Conservation (phyloP, 1,284 basidiomycete species). For the Takashimella tepidaria region DNA sequence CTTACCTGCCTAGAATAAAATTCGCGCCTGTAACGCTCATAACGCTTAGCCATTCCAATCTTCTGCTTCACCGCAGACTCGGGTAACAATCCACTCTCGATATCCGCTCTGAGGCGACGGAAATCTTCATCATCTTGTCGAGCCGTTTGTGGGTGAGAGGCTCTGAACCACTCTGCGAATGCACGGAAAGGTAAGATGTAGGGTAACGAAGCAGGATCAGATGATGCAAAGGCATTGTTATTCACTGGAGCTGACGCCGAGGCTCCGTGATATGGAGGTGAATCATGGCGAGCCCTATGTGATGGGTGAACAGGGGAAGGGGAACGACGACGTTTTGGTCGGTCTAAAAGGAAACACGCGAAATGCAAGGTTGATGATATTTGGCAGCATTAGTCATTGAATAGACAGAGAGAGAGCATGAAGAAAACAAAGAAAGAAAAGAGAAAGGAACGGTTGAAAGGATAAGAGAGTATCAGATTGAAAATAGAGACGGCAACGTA, state of each 20-base stretch:
- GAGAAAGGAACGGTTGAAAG: too few relatives aligned
- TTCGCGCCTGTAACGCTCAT: conserved; percentile 88
- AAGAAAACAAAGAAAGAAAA: too few relatives aligned
- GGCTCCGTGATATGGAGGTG: conserved; percentile 11
- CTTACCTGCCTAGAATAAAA: conserved; percentile 77
- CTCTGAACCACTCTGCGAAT: conserved; percentile 86
- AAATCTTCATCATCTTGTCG: conserved; percentile 37
- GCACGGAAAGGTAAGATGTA: conserved; percentile 74
- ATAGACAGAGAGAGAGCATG: too few relatives aligned
- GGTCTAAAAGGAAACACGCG: conserved; percentile 44
- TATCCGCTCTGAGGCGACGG: conserved; percentile 21
- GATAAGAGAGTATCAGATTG: too few relatives aligned
- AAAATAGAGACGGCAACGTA: too few relatives aligned
- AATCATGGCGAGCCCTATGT: conserved; percentile 28
- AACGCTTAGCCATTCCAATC: conserved; percentile 57
- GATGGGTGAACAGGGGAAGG: conserved; percentile 67
- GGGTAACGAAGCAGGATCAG: conserved; percentile 74
- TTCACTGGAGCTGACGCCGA: conserved; percentile 5
- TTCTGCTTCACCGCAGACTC: conserved; percentile 58
- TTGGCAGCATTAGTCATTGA: too few relatives aligned
- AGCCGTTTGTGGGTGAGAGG: conserved; percentile 68
- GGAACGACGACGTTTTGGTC: conserved; percentile 72
- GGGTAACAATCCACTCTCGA: conserved; percentile 18
- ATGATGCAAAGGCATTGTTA: conserved; percentile 2
- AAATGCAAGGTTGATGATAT: too few relatives aligned